These are phyloP conservation scores for Kwoniella dendrophila DNA, from an alignment of 768 basidiomycete genomes.

Conservation along the genomic window DNA sequence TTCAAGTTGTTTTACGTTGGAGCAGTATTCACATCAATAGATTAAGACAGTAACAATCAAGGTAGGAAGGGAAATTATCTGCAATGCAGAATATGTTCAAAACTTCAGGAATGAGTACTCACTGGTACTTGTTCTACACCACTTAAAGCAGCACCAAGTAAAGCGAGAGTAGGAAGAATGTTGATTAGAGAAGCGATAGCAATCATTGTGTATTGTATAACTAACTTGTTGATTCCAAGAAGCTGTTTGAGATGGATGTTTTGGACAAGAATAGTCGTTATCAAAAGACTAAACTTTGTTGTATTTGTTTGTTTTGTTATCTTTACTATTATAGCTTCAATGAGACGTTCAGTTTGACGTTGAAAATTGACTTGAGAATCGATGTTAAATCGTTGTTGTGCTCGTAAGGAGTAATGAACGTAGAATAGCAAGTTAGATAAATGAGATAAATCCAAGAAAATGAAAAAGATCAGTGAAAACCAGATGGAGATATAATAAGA, in stretches of 20 bases:
- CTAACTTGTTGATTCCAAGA: neutral
- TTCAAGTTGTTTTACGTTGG: no score
- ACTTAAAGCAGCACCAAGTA: constrained; percentile 35
- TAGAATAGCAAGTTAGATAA: constrained; percentile 4
- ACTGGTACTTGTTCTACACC: constrained; percentile 39
- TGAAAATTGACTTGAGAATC: no score
- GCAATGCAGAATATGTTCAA: no score
- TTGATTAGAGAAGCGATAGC: constrained; percentile 23
- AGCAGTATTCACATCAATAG: no score
- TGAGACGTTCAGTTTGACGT: neutral
- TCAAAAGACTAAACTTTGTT: neutral
- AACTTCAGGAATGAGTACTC: constrained; percentile 17
- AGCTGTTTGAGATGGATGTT: neutral
- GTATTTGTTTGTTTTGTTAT: neutral
- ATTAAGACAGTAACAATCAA: no score
- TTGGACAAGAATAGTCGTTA: neutral
- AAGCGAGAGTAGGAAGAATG: constrained; percentile 43
- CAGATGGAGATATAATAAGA: neutral
- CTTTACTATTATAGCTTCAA: no score
- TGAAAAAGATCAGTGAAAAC: neutral
- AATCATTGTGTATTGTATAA: constrained; percentile 17
- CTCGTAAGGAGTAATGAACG: constrained; percentile 19
- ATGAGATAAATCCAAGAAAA: neutral
- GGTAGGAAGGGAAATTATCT: neutral
- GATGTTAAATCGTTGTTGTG: constrained; percentile 15